Evolutionary conservation across 164 flowering plant species (phyloP).

Genomic region (Nymphaea colorata): DNA sequence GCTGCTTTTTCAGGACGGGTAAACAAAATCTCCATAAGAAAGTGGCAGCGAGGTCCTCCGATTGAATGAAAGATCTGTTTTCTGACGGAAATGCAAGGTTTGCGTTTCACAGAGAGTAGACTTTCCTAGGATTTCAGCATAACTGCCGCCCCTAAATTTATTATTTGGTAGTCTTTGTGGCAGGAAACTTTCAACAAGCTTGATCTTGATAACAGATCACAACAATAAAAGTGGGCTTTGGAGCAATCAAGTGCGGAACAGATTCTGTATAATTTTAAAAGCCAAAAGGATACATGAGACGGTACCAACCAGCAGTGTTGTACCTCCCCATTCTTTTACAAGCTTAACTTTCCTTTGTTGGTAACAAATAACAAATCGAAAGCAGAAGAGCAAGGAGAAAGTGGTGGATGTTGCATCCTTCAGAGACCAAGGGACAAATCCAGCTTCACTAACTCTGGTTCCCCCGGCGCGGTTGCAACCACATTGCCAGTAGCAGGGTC

Average conservation of each 20-base stretch:
- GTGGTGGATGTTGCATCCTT: neutral
- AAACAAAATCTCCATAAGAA: too few species aligned
- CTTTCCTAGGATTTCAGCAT: too few species aligned
- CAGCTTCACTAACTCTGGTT: constrained; percentile 14
- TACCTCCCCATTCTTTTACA: neutral
- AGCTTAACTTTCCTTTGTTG: neutral
- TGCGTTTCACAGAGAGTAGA: too few species aligned
- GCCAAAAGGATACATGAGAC: neutral
- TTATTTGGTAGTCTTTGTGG: too few species aligned
- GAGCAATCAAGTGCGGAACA: neutral
- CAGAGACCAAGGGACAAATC: constrained; percentile 16
- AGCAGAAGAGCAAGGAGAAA: neutral
- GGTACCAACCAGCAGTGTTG: neutral
- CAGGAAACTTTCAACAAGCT: too few species aligned
- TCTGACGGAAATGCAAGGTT: too few species aligned
- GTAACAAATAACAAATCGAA: neutral
- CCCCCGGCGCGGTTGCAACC: constrained; percentile 2
- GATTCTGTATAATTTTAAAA: neutral
- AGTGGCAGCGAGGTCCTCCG: too few species aligned
- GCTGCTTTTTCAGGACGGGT: too few species aligned
- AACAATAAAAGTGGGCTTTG: too few species aligned
- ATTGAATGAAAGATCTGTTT: too few species aligned
- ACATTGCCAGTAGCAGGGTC: constrained; percentile 8
- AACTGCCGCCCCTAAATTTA: too few species aligned
- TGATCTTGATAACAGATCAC: neutral